phyloP scores from a whole-genome alignment of 805 yeast genomes.

The Starmera caribaea region DNA sequence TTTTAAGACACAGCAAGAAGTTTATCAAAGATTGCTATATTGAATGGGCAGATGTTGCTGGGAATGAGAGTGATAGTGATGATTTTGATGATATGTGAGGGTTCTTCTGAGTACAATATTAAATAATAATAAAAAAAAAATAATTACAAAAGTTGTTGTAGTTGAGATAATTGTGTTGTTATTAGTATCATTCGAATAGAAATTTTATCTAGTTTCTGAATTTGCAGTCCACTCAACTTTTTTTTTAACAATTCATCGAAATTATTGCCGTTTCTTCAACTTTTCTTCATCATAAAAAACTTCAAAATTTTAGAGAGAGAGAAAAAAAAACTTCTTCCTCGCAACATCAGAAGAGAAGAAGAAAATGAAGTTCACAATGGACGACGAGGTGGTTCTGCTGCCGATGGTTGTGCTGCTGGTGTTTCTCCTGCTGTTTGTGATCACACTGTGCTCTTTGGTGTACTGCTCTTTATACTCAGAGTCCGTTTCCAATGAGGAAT shows the following conservation, averaged over 20 bases:
- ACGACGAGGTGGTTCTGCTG: slow-evolving; percentile 20
- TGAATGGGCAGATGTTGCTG: slow-evolving; percentile 79
- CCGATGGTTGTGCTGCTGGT: slow-evolving; percentile 20
- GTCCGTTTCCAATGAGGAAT: too few species aligned
- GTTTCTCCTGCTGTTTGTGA: slow-evolving; percentile 21
- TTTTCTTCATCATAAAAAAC: too few species aligned
- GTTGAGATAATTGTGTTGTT: too few species aligned
- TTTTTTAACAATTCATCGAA: too few species aligned
- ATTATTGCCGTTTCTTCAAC: too few species aligned
- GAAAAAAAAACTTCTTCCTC: background rate
- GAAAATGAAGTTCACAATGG: background rate
- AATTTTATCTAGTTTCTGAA: too few species aligned
- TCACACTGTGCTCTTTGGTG: slow-evolving; percentile 21
- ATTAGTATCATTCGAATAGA: too few species aligned
- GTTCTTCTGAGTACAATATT: too few species aligned
- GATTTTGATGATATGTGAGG: slow-evolving; percentile 30
- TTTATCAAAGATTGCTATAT: slow-evolving; percentile 50
- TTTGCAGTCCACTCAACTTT: too few species aligned
- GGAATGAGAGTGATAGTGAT: slow-evolving; percentile 39
- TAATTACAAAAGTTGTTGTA: too few species aligned
- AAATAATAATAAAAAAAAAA: too few species aligned
- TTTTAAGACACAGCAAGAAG: slow-evolving; percentile 50
- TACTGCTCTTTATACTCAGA: slow-evolving; percentile 1
- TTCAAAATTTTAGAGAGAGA: too few species aligned
- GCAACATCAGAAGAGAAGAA: background rate